Base-by-base conservation (phyloP, 2,329 filamentous ascomycete species). In the Tolypocladium tundrense region DNA sequence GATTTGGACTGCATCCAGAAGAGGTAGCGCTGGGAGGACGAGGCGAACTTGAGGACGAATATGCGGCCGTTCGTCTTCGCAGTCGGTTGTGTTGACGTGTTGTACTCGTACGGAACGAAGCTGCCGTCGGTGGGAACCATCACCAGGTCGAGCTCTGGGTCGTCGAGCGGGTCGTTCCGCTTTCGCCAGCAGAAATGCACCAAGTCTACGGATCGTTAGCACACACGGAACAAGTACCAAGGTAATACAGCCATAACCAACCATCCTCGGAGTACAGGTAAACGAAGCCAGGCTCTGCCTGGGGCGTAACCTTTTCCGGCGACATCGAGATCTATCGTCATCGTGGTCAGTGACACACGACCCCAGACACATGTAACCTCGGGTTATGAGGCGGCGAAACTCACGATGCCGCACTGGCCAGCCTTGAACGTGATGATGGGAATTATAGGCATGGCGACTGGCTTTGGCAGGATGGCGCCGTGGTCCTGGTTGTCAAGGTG, bases 121-220 rank as follows among this genome's bases (percentile, higher is more conserved):
- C 85, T 87, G 65, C 89, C 90, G 72, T 99, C 95, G 57, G 83
- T 82, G 27, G 94, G 93, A 56, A 99, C 87, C 90, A 97, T 97
- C 67, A 97, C 85, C 42, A 99, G 83, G 70, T 99, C 92, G 62
- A 96, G 77, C 60, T 94, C 88, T 59, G 92, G 88, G 59, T 88
- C 77, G 62, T 88, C 83, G 64, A 90, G 75, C 27, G 86, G 78
- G 59, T 84, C 83, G 64, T 79, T 82, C 64, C 94, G 88, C 67
- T 90, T 86, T 64, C 92, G 88, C 95, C 95, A 99, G 83, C 92
- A 97, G 77, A 99, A 96, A 77, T 97, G 92, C 60, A 96, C 81
- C 60, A 99, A 83, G 56, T 97, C 88, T 91, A 63, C n/a, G 37
- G n/a, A 7, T 10, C 7, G 42, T 60, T 35, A 59, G 48, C 39